Evolutionary conservation across 2,329 filamentous ascomycete species (phyloP).

Genomic region (Periconia digitata): DNA sequence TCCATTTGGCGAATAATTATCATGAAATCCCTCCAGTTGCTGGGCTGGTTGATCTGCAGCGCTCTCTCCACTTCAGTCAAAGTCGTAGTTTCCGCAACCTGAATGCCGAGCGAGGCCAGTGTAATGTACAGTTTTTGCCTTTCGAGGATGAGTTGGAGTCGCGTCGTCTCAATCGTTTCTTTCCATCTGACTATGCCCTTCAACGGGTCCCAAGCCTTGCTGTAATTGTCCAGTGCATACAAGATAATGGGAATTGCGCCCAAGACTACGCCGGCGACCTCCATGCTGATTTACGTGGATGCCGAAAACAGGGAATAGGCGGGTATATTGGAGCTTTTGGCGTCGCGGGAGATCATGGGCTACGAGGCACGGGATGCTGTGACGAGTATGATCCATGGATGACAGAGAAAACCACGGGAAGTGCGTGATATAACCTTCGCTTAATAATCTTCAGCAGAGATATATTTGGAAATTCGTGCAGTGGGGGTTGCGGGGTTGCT

Average conservation of each 20-base stretch:
- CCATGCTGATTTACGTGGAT: too few species aligned
- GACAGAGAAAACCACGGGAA: too few species aligned
- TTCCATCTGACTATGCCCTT: slow-evolving; percentile 1
- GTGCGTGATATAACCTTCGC: too few species aligned
- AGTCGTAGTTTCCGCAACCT: background rate
- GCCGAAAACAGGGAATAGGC: too few species aligned
- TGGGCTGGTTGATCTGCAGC: slow-evolving; percentile 2
- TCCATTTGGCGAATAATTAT: slow-evolving; percentile 6
- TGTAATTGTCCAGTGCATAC: slow-evolving; percentile 6
- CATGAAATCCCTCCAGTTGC: slow-evolving; percentile 4
- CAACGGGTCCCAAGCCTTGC: background rate
- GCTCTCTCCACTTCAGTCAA: slow-evolving; percentile 1
- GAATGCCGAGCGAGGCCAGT: slow-evolving; percentile 1
- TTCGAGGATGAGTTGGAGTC: slow-evolving; percentile 3
- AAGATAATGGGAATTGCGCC: slow-evolving; percentile 5
- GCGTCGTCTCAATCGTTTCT: slow-evolving; percentile 2
- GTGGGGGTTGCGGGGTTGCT: too few species aligned
- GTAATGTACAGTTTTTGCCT: slow-evolving; percentile 7
- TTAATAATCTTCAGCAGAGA: too few species aligned
- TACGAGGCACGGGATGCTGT: too few species aligned
- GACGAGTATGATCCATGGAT: too few species aligned
- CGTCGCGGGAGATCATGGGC: too few species aligned
- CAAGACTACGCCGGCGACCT: slow-evolving; percentile 7
- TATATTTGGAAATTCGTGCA: too few species aligned
- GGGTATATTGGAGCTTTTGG: too few species aligned